Base-by-base conservation (phyloP, 768 basidiomycete species). In the Trametes cinnabarina region DNA sequence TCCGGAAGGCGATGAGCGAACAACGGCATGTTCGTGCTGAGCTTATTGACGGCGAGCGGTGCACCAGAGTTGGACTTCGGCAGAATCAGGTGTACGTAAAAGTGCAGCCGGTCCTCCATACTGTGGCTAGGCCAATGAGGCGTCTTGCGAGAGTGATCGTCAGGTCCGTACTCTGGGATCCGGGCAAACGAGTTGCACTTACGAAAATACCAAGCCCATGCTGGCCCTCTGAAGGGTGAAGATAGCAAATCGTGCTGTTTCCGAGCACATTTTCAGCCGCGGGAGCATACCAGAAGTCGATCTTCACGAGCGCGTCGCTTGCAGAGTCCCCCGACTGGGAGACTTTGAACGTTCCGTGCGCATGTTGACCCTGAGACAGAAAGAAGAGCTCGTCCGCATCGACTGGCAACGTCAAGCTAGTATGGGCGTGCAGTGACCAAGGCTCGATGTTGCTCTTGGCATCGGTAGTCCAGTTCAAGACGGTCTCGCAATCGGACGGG, bases 1-100 rank as follows among this genome's bases (percentile, higher is more conserved):
- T 74, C 65, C 15, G 63, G 70, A 3, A 84, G 37, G 17, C 47
- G 49, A 19, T 61, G 60, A 4, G 54, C 15, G 44, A 55, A 61
- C 3, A 28, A 74, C 14, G 71, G 72, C 34, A 81, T 54, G 34
- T 73, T 66, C 4, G 81, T 82, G 55, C 75, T 71, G 25, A 84
- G 73, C 4, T 63, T 65, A 50, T 78, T 75, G 62, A 85, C 73
- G 2, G 62, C 51, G 5, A 74, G 63, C 23, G 70, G 64, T 8
- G 50, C 4, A 50, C 62, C 7, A 66, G 65, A 15, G 65, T 66
- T 8, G 79, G 82, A 2, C 10, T 1, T 8, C 82, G 66, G 43
- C 66, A 70, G 14, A 79, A 62, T 17, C 66, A 72, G 14, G 76
- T 66, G 6, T 74, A 72, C 37, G 78, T 77, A 25, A 49, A 62